phyloP scores from a whole-genome alignment of 306 rosid species.

The Ceratonia siliqua region DNA sequence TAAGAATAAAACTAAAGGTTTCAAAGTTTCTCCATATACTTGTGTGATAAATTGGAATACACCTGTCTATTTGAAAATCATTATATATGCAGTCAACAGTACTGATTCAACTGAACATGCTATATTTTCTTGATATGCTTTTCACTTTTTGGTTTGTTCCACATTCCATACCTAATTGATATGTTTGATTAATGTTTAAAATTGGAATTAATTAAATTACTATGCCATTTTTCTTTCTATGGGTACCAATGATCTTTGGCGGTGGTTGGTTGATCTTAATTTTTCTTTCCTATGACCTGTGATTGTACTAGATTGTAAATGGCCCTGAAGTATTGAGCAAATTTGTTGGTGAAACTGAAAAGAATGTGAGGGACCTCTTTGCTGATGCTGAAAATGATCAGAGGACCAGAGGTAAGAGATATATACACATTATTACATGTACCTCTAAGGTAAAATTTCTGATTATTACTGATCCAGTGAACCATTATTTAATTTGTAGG shows the following conservation, averaged over 20 bases:
- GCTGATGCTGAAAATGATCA: constrained; percentile 99
- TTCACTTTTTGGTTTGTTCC: constrained; percentile 3
- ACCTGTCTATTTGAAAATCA: neutral
- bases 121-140: neutral
- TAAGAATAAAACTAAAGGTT: constrained; percentile 96
- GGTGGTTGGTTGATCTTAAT: constrained; percentile 31
- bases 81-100: constrained; percentile 6
- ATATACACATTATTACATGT: constrained; percentile 29
- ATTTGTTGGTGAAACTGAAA: constrained; percentile 97
- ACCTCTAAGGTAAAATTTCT: constrained; percentile 27
- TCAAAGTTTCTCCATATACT: constrained; percentile 31
- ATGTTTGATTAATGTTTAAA: constrained; percentile 33
- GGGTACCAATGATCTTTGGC: constrained; percentile 17
- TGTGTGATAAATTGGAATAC: constrained; percentile 12
- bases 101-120: constrained; percentile 1
- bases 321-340: constrained; percentile 99
- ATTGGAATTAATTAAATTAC: constrained; percentile 7
- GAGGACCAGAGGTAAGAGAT: constrained; percentile 67
- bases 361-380: constrained; percentile 96
- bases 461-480: constrained; percentile 34
- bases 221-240: constrained; percentile 31
- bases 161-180: constrained; percentile 26
- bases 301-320: constrained; percentile 85
- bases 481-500: constrained; percentile 54
- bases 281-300: constrained; percentile 24